phyloP scores from a whole-genome alignment of 495 filamentous ascomycete species.

The Thozetella sp. region DNA sequence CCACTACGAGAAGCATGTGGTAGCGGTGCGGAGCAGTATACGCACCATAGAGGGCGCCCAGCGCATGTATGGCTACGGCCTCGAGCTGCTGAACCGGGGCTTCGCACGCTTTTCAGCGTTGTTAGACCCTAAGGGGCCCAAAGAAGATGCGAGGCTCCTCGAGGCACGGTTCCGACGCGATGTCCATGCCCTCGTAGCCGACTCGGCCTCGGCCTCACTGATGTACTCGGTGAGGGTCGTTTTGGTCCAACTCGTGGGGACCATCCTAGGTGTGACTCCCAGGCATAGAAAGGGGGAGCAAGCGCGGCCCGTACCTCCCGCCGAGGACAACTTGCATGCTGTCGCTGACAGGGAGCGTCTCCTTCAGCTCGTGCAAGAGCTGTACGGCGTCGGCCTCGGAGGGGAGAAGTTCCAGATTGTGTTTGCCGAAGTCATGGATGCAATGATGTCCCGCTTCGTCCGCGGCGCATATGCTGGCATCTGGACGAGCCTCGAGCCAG shows the following conservation, averaged over 20 bases:
- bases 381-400: constrained; percentile 73
- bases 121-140: constrained; percentile 8
- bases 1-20: constrained; percentile 32
- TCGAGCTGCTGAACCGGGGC: constrained; percentile 42
- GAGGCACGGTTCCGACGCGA: constrained; percentile 56
- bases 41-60: constrained; percentile 51
- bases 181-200: constrained; percentile 67
- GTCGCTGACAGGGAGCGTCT: constrained; percentile 54
- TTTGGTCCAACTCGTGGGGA: constrained; percentile 50
- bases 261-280: constrained; percentile 57
- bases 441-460: constrained; percentile 68
- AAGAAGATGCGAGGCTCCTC: constrained; percentile 29
- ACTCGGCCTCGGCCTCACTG: constrained; percentile 60
- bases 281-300: constrained; percentile 11
- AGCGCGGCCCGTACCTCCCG: constrained; percentile 15
- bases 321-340: constrained; percentile 16
- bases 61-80: constrained; percentile 47
- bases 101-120: constrained; percentile 20
- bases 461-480: constrained; percentile 57
- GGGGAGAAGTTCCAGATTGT: constrained; percentile 74
- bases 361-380: constrained; percentile 56
- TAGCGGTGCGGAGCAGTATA: constrained; percentile 45
- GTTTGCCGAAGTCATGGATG: constrained; percentile 75
- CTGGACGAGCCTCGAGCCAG: constrained; percentile 40
- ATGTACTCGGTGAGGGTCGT: constrained; percentile 53